Base-by-base conservation (phyloP, 2,329 filamentous ascomycete genomes). In the Colletotrichum orbiculare region DNA sequence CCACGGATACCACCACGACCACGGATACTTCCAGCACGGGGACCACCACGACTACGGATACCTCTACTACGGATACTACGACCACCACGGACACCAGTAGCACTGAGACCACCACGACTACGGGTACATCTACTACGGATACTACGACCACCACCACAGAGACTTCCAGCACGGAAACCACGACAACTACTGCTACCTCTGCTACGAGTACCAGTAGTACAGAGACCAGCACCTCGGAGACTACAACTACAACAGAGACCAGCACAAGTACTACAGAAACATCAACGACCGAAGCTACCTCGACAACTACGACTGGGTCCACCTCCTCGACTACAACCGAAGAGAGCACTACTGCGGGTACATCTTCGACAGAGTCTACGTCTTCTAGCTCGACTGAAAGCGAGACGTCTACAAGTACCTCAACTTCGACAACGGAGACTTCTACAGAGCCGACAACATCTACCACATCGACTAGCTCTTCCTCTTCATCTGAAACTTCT, bases 201-300 rank as follows among this genome's bases (percentile, higher is more conserved):
- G 34, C 17, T 34, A 33, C 25, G 35, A 10, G 12, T 48, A 48
- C 50, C 34, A 52, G 13, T 6, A 9, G 37, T 12, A 25, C 17
- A 25, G 50, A 42, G 11, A 34, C 50, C 6, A 53, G 38, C 50
- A 41, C 50, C 8, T 11, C 38, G 12, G 37, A n/a, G 15, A 42
- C n/a, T 33, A 33, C 50, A n/a, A 53, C 50, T 10, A 25, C 50
- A 33, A 53, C 50, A 9, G 50, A 25, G 17, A 39, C 50, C 3
- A 52, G 37, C 37, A 52, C 34, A 9, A 47, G 17, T 17, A 15
- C n/a, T 6, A 43, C 49, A 17, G 49, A 13, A 9, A 52, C 49
- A 33, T 17, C 49, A 17, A 38, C n/a, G 9, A 15, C 41, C 11
- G 15, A 15, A 12, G 13, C 41, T 3, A 43, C 41, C 13, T 13